phyloP scores from a whole-genome alignment of 2,329 filamentous ascomycete genomes.

The Alternaria sp. region DNA sequence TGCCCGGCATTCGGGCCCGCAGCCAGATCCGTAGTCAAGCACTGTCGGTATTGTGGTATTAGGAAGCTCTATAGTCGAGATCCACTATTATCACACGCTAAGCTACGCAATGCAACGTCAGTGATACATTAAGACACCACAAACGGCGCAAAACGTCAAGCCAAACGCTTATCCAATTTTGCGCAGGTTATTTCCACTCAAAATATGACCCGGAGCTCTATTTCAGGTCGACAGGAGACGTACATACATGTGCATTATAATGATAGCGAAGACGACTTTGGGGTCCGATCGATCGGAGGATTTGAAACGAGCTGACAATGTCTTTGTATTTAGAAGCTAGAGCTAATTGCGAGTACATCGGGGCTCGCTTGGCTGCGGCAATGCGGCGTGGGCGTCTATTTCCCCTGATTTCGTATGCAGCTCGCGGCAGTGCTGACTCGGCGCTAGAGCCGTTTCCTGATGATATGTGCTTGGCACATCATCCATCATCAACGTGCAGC shows the following conservation, averaged over 20 bases:
- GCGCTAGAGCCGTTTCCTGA: conserved; percentile 5
- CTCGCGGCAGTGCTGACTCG: conserved; percentile 9
- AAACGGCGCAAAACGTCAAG: background rate
- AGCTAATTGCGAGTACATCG: background rate
- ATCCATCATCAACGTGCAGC: conserved; percentile 2
- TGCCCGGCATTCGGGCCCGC: background rate
- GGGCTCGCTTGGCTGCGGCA: conserved; percentile 1
- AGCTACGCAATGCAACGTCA: background rate
- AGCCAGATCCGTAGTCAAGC: background rate
- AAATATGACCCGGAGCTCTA: background rate
- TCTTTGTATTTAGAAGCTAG: background rate
- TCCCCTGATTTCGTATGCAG: conserved; percentile 2
- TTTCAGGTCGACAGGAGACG: background rate
- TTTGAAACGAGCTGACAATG: conserved; percentile 2
- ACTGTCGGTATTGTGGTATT: background rate
- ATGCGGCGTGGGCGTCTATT: background rate
- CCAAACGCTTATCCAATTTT: background rate
- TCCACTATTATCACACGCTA: background rate
- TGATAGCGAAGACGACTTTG: background rate
- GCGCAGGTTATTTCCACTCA: background rate
- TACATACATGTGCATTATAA: background rate
- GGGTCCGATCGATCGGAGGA: background rate
- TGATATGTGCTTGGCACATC: conserved; percentile 5
- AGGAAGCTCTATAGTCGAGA: background rate
- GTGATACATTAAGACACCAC: background rate